phyloP scores from a whole-genome alignment of 176 grass and related monocot genomes.

The Rhipidocladum racemiflorum region DNA sequence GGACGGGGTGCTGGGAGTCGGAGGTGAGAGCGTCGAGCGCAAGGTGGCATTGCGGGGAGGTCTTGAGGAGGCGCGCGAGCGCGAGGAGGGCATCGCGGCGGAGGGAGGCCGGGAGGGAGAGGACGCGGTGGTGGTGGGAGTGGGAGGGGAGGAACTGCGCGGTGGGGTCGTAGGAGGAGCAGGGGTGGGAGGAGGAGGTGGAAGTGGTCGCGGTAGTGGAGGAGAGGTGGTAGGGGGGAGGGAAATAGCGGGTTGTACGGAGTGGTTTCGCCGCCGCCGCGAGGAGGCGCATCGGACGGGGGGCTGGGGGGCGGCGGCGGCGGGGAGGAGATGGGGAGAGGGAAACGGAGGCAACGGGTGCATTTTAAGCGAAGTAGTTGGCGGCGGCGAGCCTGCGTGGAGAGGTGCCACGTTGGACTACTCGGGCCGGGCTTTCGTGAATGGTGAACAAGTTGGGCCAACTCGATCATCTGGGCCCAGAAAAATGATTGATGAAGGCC shows the following conservation, averaged over 20 bases:
- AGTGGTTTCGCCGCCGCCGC: slow-evolving; percentile 33
- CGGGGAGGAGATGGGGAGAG: neutral
- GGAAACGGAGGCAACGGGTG: neutral
- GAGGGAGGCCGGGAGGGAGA: slow-evolving; percentile 54
- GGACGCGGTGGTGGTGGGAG: slow-evolving; percentile 25
- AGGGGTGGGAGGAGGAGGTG: neutral
- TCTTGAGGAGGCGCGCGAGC: slow-evolving; percentile 50
- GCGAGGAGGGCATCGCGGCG: slow-evolving; percentile 45
- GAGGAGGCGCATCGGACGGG: slow-evolving; percentile 38
- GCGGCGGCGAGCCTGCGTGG: neutral
- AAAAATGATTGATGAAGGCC: too few relatives aligned
- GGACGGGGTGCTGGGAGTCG: slow-evolving; percentile 1
- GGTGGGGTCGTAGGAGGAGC: slow-evolving; percentile 39
- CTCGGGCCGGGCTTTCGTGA: neutral
- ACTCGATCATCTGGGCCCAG: too few relatives aligned
- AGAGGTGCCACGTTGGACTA: neutral
- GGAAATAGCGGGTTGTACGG: neutral
- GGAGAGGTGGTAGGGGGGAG: slow-evolving; percentile 21
- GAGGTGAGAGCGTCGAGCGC: slow-evolving; percentile 39
- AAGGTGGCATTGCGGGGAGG: slow-evolving; percentile 40
- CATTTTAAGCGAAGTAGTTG: neutral
- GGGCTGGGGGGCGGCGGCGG: slow-evolving; percentile 10
- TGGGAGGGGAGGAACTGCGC: slow-evolving; percentile 42
- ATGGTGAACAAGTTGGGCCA: too few relatives aligned
- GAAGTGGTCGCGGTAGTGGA: neutral